Base-by-base conservation (phyloP, 495 filamentous ascomycete species). In the Wilcoxina mikolae region DNA sequence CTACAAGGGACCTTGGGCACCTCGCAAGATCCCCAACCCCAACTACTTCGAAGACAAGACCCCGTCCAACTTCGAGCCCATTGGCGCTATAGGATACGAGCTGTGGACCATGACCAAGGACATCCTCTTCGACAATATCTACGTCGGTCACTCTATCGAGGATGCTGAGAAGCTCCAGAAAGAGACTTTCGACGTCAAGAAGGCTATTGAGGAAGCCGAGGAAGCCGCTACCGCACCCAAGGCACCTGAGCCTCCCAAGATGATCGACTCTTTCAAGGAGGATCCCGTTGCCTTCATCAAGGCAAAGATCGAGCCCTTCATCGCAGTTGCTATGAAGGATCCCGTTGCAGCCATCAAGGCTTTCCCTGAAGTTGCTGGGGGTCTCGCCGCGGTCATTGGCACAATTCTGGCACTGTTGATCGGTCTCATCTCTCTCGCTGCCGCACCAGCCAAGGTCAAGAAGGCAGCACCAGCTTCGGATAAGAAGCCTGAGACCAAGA, bases 91-190 rank as follows among this genome's bases (percentile, higher is more conserved):
- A 74, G 90, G 91, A 62, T 95, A 95, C 63, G 93, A 96, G 72
- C 85, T 98, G 73, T 98, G 91, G 91, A 96, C 93, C 63, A 98
- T 98, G 91, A 91, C 95, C 68, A 93, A 82, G 70, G 85, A 95
- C 69, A 95, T 96, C 59, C 81, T 95, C 62, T 99, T 99, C 66
- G 87, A 96, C 80, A 99, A 99, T 81, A 87, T 99, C 78, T 99
- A 96, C 79, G 84, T 99, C 71, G 93, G 93, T 59, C 93, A 99
- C 81, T 99, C 93, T 42, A 70, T 86, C 60, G 87, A 84, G 67
- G 93, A 99, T 61, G 93, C 93, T 56, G 80, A 83, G 70, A 84
- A 88, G 73, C 75, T 99, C 60, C 83, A 90, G 69, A 71, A 84
- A 47, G 85, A 94, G 76, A 91, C 87, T 58, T 99, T 89, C 72